These are phyloP conservation scores for Knufia fluminis DNA, from an alignment of 2,329 filamentous ascomycete species.

Conservation along the genomic window DNA sequence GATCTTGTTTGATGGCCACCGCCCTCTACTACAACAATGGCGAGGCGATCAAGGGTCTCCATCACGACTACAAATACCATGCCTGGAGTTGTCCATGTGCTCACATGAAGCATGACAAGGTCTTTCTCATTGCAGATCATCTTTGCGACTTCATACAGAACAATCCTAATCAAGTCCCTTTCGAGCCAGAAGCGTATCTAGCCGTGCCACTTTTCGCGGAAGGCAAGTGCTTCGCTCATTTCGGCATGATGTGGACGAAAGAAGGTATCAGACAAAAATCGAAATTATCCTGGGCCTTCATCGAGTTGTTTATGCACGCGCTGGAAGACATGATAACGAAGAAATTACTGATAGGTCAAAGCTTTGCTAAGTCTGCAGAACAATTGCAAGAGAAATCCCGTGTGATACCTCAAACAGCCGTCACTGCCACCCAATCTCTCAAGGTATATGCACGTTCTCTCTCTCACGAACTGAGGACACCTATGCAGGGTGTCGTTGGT, in stretches of 20 bases:
- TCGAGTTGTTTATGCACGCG: constrained; percentile 59
- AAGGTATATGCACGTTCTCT: constrained; percentile 64
- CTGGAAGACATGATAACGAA: constrained; percentile 58
- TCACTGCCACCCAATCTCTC: constrained; percentile 53
- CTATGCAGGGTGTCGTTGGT: constrained; percentile 67
- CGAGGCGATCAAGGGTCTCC: constrained; percentile 41
- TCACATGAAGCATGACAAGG: constrained; percentile 63
- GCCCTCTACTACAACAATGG: constrained; percentile 59
- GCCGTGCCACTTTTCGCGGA: constrained; percentile 56
- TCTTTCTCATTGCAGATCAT: constrained; percentile 57
- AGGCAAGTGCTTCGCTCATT: constrained; percentile 58
- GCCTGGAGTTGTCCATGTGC: constrained; percentile 57
- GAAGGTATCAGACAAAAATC: constrained; percentile 48
- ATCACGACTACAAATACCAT: constrained; percentile 55
- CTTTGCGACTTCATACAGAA: constrained; percentile 50
- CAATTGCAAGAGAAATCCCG: constrained; percentile 22
- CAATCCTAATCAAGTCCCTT: constrained; percentile 53
- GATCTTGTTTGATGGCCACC: constrained; percentile 54
- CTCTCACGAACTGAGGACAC: constrained; percentile 62
- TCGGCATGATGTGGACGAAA: constrained; percentile 62
- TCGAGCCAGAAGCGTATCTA: constrained; percentile 57
- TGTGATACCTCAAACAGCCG: constrained; percentile 46
- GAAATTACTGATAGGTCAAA: constrained; percentile 46
- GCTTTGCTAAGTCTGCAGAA: constrained; percentile 30
- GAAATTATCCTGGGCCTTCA: constrained; percentile 52